A percentile compares a stretch with the other conserved stretches of the same genome.
phyloP scores from a whole-genome alignment of 192 early-diverging fungal genomes.

The Linnemannia zychae region DNA sequence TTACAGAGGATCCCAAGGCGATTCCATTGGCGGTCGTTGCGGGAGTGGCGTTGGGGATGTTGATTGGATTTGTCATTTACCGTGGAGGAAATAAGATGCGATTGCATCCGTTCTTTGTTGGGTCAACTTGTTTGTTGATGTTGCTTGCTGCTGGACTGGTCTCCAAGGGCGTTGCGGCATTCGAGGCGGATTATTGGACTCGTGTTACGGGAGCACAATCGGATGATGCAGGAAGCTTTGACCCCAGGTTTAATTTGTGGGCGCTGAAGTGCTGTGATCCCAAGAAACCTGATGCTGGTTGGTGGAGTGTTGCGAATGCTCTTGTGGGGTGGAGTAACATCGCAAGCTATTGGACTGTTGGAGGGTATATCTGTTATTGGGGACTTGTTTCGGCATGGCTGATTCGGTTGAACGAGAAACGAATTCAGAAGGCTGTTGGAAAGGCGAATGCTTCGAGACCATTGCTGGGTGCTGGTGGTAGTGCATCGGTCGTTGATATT shows the following conservation, averaged over 20 bases:
- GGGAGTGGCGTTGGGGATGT: constrained; percentile 73
- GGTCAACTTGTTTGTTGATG: constrained; percentile 78
- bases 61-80: constrained; percentile 83
- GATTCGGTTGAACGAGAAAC: constrained; percentile 56
- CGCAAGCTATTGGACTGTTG: constrained; percentile 79
- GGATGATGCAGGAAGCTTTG: constrained; percentile 66
- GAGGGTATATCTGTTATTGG: constrained; percentile 88
- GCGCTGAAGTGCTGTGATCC: constrained; percentile 76
- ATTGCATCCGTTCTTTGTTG: constrained; percentile 85
- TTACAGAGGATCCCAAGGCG: constrained; percentile 71
- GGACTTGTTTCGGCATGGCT: constrained; percentile 62
- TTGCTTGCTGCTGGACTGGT: constrained; percentile 88
- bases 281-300: constrained; percentile 53
- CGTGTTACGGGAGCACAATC: constrained; percentile 72
- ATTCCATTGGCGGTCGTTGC: constrained; percentile 85
- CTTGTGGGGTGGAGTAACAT: constrained; percentile 84
- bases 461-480: background rate
- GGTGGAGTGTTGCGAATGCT: constrained; percentile 82
- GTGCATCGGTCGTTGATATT: background rate
- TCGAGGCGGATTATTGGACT: constrained; percentile 77
- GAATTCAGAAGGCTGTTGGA: background rate
- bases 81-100: constrained; percentile 74
- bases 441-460: constrained; percentile 6
- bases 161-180: constrained; percentile 73
- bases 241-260: constrained; percentile 72